These are phyloP conservation scores for Chloranthus sessilifolius DNA, from an alignment of 164 flowering plant genomes.

Conservation along the genomic window DNA sequence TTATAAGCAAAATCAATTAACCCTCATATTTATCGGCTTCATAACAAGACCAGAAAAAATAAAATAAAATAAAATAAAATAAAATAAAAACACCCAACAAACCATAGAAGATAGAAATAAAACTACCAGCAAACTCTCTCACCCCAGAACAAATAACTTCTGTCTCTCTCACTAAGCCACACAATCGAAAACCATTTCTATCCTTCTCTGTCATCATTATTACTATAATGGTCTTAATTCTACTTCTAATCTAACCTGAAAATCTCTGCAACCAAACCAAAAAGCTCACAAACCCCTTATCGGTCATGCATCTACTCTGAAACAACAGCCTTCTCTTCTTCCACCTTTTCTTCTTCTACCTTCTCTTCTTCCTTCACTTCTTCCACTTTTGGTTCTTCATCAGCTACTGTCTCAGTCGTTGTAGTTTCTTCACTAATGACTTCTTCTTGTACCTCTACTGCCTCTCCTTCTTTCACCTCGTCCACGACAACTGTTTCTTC, in stretches of 20 bases:
- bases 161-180: not conserved
- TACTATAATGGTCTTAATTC: not conserved
- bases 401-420: too few relatives aligned
- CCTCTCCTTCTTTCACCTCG: too few relatives aligned
- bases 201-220: not conserved
- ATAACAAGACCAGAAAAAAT: not conserved
- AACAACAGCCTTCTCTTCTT: not conserved
- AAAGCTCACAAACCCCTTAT: not conserved
- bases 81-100: not conserved
- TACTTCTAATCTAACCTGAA: not conserved
- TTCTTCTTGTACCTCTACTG: not conserved
- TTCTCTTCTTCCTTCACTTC: not conserved
- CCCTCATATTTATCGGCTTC: too few relatives aligned
- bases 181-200: constrained; percentile 2
- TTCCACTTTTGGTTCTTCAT: not conserved
- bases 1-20: too few relatives aligned
- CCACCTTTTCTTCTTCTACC: not conserved
- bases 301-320: not conserved
- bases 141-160: not conserved
- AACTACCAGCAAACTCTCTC: not conserved
- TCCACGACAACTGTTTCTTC: not conserved
- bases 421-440: not conserved
- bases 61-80: not conserved
- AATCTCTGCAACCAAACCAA: not conserved
- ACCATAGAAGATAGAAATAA: not conserved